Base-by-base conservation (phyloP, 805 yeast species). In the Starmerella kuoi region DNA sequence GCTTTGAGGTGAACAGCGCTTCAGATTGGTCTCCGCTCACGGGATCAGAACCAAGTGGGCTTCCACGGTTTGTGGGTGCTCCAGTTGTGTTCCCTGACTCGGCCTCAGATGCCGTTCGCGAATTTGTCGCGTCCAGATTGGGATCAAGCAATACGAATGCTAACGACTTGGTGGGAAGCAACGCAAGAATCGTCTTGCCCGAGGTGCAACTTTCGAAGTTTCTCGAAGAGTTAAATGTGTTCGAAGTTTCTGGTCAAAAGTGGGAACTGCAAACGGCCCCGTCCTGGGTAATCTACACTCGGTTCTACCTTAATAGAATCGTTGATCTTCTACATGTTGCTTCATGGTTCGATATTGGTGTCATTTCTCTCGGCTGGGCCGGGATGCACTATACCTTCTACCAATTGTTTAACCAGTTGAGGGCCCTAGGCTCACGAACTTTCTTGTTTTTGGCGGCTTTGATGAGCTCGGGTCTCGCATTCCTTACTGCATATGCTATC, bases 351-450 rank as follows among this genome's bases (percentile, higher is more conserved):
- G 97, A 88, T 61, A 77, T 87, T 31, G 75, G 76, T 12, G 68
- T 87, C 45, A 78, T 91, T 38, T 69, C 83, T 2, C 59, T 77
- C 38, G 96, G 95, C 2, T 88, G 88, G 60, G 53, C 74, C 22
- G 93, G 93, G 37, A 86, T 87, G 95, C 69, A 82, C 70, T 77
- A 81, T 61, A 83, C 95, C 9, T 72, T 88, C 52, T 63, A 74
- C 46, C 76, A 76, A 46, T 71, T 88, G 24, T 87, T 82, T 54
- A 55, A 74, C 45, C 86, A 84, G 52, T 79, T 88, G 91, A 69
- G 68, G 39, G 65, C 69, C 39, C 65, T 79, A 23, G 95, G 95
- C 23, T 84, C 96, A 24, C 80, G 74, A 53, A 78, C 84, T 54
- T 85, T 94, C 93, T 69, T 91, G 40, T 88, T 81, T 8, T 71